Base-by-base conservation (phyloP, 2,329 filamentous ascomycete species). In the Pyrenochaeta sp. region DNA sequence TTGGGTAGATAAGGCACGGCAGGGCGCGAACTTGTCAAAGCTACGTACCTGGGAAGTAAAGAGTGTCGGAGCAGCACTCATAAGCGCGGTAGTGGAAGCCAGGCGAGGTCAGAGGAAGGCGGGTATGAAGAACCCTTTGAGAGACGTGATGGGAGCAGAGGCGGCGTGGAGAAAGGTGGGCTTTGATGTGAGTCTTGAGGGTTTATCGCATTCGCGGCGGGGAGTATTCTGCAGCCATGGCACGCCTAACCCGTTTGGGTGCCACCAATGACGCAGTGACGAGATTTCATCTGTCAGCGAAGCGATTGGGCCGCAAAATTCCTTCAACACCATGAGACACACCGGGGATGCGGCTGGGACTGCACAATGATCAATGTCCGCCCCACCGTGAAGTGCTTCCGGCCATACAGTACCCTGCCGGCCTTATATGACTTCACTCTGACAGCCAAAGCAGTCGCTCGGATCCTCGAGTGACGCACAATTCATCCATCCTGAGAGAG, bases 21-120 rank as follows among this genome's bases (percentile, higher is more conserved):
- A 21, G 43, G 45, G 23, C 23, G 45, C 33, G 51, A 49, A 37
- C 54, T 58, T 55, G 50, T 58, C 51, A 51, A 37, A 40, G 57
- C 41, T 42, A 75, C 79, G 64, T 79, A 82, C 80, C 80, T 82
- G 80, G 70, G 79, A 82, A 75, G 80, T 82, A 72, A 81, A 82
- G 73, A 76, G 73, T 66, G 79, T 80, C 63, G 76, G 77, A 73
- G 77, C 76, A 79, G 77, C 78, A 79, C 78, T 78, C 80, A 82
- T 80, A 75, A 73, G 71, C 73, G 73, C 73, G 70, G 69, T 64
- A 44, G 57, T 58, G 59, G 61, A 54, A 42, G 56, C 56, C 57
- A 58, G 68, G 46, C 33, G 60, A 66, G 48, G 54, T 67, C 67
- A 27, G 60, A 60, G 61, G 55, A 62, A 54, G 61, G 61, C 62